Evolutionary conservation across 208 protist genomes (phyloP).

Genomic region (Crithidia fasciculata): DNA sequence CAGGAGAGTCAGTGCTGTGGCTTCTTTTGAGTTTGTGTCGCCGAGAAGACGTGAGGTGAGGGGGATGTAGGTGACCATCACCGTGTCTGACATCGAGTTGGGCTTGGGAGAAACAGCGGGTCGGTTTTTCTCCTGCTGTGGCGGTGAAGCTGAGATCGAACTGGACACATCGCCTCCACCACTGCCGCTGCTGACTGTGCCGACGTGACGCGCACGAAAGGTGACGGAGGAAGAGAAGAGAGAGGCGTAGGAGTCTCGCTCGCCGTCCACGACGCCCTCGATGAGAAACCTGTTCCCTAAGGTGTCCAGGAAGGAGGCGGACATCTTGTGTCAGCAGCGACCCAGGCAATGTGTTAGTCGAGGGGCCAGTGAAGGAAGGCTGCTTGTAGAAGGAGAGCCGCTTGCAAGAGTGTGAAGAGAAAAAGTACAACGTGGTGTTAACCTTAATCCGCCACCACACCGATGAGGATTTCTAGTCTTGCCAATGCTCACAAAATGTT

Average conservation of each 20-base stretch:
- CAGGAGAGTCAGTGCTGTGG: conserved; percentile 1
- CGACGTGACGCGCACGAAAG: conserved; percentile 17
- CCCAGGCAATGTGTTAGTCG: background rate
- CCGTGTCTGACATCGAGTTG: background rate
- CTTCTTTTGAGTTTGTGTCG: conserved; percentile 1
- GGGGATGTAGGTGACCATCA: conserved; percentile 32
- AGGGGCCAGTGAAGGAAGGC: too few relatives aligned
- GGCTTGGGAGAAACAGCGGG: background rate
- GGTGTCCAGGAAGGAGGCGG: conserved; percentile 10
- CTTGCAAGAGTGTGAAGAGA: too few relatives aligned
- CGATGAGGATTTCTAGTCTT: too few relatives aligned
- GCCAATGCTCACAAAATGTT: too few relatives aligned
- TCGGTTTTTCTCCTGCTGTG: too few relatives aligned
- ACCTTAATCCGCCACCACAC: too few relatives aligned
- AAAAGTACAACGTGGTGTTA: too few relatives aligned
- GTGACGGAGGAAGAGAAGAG: conserved; percentile 19
- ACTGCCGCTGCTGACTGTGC: background rate
- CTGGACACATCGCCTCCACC: too few relatives aligned
- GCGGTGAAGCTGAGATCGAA: too few relatives aligned
- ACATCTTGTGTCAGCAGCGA: conserved; percentile 5
- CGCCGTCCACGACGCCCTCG: background rate
- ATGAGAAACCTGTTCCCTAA: conserved; percentile 19
- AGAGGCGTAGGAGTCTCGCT: conserved; percentile 21
- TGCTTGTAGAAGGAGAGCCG: too few relatives aligned
- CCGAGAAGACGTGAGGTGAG: conserved; percentile 25